These are phyloP conservation scores for Leishmania lainsoni DNA, from an alignment of 208 protist genomes.

Conservation along the genomic window DNA sequence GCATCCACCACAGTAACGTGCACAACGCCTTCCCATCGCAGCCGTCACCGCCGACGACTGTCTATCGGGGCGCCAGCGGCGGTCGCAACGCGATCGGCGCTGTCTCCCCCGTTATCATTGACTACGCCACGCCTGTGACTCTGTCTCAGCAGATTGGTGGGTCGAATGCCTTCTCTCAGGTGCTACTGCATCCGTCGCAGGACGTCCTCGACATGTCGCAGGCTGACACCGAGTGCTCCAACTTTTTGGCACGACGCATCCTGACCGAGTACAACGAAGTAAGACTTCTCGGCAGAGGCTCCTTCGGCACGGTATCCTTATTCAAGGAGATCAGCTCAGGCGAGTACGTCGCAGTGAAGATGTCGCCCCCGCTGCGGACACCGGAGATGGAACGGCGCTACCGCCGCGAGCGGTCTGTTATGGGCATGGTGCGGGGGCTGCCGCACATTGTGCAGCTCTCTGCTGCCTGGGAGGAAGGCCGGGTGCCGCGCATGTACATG, in stretches of 20 bases:
- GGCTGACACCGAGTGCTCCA: conserved; percentile 79
- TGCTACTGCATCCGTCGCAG: conserved; percentile 47
- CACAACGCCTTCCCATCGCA: conserved; percentile 28
- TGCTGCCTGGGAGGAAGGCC: conserved; percentile 79
- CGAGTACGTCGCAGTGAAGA: conserved; percentile 78
- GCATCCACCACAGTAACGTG: background rate
- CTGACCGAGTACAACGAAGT: conserved; percentile 85
- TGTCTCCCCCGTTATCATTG: conserved; percentile 29
- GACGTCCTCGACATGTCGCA: conserved; percentile 77
- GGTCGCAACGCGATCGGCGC: conserved; percentile 7
- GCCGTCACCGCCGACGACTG: conserved; percentile 20
- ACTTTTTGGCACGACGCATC: conserved; percentile 69
- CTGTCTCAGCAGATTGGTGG: conserved; percentile 35
- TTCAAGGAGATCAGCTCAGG: conserved; percentile 81
- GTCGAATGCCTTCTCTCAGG: conserved; percentile 32
- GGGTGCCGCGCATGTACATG: conserved; percentile 72
- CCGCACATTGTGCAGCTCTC: conserved; percentile 83
- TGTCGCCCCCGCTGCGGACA: conserved; percentile 49
- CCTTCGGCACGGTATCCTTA: conserved; percentile 76
- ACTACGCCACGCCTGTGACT: conserved; percentile 37
- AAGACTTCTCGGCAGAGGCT: conserved; percentile 70
- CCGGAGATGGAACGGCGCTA: conserved; percentile 51
- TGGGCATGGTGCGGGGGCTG: conserved; percentile 57
- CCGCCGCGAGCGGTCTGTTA: conserved; percentile 65
- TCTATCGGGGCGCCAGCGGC: conserved; percentile 1